Base-by-base conservation (phyloP, 768 basidiomycete genomes). In the Boletus vermiculosoides region DNA sequence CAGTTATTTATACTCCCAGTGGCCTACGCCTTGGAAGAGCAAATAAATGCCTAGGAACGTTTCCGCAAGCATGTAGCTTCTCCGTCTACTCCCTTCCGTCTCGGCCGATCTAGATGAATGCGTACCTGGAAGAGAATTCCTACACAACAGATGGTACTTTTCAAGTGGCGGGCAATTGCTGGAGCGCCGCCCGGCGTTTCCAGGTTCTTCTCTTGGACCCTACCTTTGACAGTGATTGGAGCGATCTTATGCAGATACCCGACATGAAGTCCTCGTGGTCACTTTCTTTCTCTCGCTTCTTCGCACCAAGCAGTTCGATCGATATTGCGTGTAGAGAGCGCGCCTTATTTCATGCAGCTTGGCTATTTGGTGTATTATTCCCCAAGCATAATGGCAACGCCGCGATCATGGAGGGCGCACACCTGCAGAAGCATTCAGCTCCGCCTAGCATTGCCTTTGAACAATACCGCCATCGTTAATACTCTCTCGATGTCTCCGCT, bases 251-350 rank as follows among this genome's bases (percentile, higher is more conserved):
- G 57, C 69, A 73, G 71, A 73, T 72, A 72, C 65, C 68, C 70
- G 70, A 72, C 65, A 72, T 72, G 72, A 72, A 69, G 45, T 63
- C 67, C 71, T 69, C 71, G 69, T 72, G 70, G 65, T 41, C 56
- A 46, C 56, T 67, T 55, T 61, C 62, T 63, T 53, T 61, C 62
- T 66, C 63, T 70, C 67, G 64, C 66, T 66, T 70, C 66, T 70
- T 67, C 59, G 55, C 68, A 64, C 72, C 65, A 61, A 69, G 50
- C 68, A 54, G 59, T 64, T 52, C 63, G 71, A 74, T 72, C 71
- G 71, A 41, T 70, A 62, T 69, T 67, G 71, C 66, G 63, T 71
- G 71, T 50, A 64, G 55, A 62, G 66, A 58, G 64, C 61, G 69
- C 72, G 64, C 63, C 63, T 58, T 66, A 55, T 63, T 73, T 68